Evolutionary conservation across 1,139 yeast genomes (phyloP).

Genomic region (Candida smagusa): DNA sequence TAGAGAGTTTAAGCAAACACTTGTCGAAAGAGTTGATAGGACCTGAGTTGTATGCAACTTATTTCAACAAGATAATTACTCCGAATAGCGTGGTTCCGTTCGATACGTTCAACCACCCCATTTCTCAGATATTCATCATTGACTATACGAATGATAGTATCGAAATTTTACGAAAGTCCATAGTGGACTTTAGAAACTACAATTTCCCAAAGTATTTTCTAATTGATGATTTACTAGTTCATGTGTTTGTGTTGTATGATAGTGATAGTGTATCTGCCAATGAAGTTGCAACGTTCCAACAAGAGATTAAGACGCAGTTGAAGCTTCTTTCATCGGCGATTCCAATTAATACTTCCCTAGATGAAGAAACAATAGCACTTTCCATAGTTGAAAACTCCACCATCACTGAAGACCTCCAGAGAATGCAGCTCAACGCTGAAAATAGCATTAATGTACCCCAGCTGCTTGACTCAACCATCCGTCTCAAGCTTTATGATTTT

Average conservation of each 20-base stretch:
- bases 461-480: conserved; percentile 38
- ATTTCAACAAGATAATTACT: conserved; percentile 60
- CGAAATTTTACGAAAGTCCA: conserved; percentile 37
- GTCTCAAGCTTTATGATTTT: conserved; percentile 48
- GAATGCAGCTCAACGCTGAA: conserved; percentile 23
- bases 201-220: conserved; percentile 59
- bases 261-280: conserved; percentile 15
- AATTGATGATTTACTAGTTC: conserved; percentile 51
- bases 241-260: conserved; percentile 42
- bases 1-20: conserved; percentile 32
- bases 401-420: conserved; percentile 52
- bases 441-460: conserved; percentile 25
- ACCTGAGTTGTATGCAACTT: conserved; percentile 49
- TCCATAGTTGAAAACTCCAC: conserved; percentile 41
- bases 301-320: conserved; percentile 23
- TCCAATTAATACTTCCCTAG: conserved; percentile 17
- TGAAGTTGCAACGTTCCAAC: conserved; percentile 27
- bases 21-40: conserved; percentile 7
- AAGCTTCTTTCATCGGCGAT: conserved; percentile 28
- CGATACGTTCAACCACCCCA: conserved; percentile 89
- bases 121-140: conserved; percentile 70
- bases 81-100: conserved; percentile 68
- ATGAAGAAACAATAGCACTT: conserved; percentile 14
- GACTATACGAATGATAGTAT: conserved; percentile 47
- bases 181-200: conserved; percentile 43